Base-by-base conservation (phyloP, 768 basidiomycete species). In the Suillus clintonianus region DNA sequence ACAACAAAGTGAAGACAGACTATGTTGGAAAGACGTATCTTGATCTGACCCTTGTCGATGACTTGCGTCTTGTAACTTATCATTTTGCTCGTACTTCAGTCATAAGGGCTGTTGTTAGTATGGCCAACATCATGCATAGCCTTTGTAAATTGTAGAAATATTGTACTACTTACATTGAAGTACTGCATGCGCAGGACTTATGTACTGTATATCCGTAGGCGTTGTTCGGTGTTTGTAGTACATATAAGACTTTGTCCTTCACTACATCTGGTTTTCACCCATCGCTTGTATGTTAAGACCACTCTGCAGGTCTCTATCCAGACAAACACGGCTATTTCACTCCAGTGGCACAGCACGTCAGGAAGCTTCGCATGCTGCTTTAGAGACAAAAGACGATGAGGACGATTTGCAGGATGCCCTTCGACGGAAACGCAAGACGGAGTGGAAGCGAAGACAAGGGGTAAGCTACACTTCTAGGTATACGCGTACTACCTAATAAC, bases 361-460 rank as follows among this genome's bases (percentile, higher is more conserved):
- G 41, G 32, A 61, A 61, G 14, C 27, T 27, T 22, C 62, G 17
- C 30, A 30, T 54, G 27, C 55, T 39, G 42, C 47, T 32, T 13
- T 15, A 24, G 30, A 30, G 19, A n/a, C 48, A 2, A 62, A 59
- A 34, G 27, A 57, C 1, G 36, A 43, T 51, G 62, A 45, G 1
- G 43, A 50, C 13, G 30, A 41, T 27, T 37, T 43, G 9, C 41
- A 47, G 32, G 54, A 55, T 24, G 36, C 24, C 5, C 53, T 41
- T 22, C 75, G 80, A 36, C 77, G 86, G 30, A 81, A 82, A 65
- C 79, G 86, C 51, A 85, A 83, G 71, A 86, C 89, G 5, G 90
- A 92, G 68, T 91, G 90, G 83, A 92, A 91, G 73, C 83, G 91
- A 62, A 82, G 84, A 65, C 90, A 92, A 74, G 80, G 82, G 54